Evolutionary conservation across 805 yeast genomes (phyloP).

Genomic region (Monosporozyma unispora): DNA sequence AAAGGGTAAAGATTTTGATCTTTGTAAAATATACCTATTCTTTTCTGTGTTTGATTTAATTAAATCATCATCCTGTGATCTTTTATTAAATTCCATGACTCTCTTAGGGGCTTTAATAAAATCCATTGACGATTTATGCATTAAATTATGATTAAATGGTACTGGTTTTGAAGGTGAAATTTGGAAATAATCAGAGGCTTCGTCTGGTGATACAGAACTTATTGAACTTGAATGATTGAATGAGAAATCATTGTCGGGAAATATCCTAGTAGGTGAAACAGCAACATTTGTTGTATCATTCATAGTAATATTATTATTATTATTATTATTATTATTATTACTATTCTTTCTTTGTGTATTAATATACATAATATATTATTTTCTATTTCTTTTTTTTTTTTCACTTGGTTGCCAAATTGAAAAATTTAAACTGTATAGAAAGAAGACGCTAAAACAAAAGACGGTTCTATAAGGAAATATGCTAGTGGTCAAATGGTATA

Average conservation of each 20-base stretch:
- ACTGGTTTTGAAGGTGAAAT: background rate
- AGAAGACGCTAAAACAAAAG: too few species aligned
- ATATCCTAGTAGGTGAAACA: background rate
- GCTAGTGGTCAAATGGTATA: too few species aligned
- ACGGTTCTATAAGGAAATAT: too few species aligned
- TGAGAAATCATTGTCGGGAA: background rate
- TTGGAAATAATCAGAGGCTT: background rate
- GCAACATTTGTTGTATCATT: background rate
- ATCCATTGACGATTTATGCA: background rate
- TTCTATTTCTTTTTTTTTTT: too few species aligned
- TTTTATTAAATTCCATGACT: constrained; percentile 10
- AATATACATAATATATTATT: constrained; percentile 1
- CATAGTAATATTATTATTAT: background rate
- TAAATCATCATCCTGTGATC: constrained; percentile 6
- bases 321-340: background rate
- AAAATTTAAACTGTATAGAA: too few species aligned
- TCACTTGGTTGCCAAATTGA: too few species aligned
- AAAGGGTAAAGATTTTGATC: constrained; percentile 39
- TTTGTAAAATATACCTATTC: constrained; percentile 11
- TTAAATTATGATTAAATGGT: background rate
- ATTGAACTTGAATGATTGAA: background rate
- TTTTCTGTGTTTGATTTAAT: constrained; percentile 13
- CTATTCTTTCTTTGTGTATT: constrained; percentile 1
- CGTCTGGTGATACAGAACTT: background rate
- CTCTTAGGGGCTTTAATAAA: constrained; percentile 7